Evolutionary conservation across 352 stramenopile species (phyloP).

Genomic region (Pythium phragmiticola): DNA sequence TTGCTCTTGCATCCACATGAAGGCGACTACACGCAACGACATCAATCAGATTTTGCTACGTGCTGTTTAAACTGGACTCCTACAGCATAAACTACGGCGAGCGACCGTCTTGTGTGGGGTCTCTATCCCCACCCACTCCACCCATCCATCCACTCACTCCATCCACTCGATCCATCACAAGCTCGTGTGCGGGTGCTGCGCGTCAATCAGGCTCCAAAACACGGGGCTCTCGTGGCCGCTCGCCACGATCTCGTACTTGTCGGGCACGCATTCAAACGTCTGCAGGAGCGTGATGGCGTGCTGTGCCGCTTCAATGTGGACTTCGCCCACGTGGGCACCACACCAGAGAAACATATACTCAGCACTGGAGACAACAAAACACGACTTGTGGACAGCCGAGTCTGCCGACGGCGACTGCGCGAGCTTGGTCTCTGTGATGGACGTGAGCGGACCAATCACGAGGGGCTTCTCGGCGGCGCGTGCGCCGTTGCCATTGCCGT

Average conservation of each 20-base stretch:
- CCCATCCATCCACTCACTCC: slow-evolving; percentile 1
- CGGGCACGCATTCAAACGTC: slow-evolving; percentile 68
- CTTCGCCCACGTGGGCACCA: slow-evolving; percentile 48
- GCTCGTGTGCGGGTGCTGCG: slow-evolving; percentile 34
- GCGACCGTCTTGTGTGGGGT: background rate
- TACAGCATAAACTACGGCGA: slow-evolving; percentile 12
- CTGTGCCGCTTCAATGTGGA: slow-evolving; percentile 59
- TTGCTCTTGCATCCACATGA: background rate
- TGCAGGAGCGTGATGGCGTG: slow-evolving; percentile 66
- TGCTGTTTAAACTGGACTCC: slow-evolving; percentile 4
- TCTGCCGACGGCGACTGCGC: slow-evolving; percentile 49
- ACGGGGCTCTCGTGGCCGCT: slow-evolving; percentile 65
- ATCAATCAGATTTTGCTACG: slow-evolving; percentile 9
- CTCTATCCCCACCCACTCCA: background rate
- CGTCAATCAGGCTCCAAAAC: slow-evolving; percentile 71
- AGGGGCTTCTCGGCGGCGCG: slow-evolving; percentile 44
- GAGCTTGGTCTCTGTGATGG: slow-evolving; percentile 53
- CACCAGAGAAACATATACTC: slow-evolving; percentile 87
- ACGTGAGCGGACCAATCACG: slow-evolving; percentile 54
- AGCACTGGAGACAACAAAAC: slow-evolving; percentile 68
- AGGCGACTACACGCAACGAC: slow-evolving; percentile 1
- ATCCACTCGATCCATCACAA: slow-evolving; percentile 10
- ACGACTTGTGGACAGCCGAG: slow-evolving; percentile 36
- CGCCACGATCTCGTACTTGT: slow-evolving; percentile 67
- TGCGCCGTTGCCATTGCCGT: slow-evolving; percentile 34